phyloP scores from a whole-genome alignment of 495 filamentous ascomycete species.

The Hypoxylon fuscum region DNA sequence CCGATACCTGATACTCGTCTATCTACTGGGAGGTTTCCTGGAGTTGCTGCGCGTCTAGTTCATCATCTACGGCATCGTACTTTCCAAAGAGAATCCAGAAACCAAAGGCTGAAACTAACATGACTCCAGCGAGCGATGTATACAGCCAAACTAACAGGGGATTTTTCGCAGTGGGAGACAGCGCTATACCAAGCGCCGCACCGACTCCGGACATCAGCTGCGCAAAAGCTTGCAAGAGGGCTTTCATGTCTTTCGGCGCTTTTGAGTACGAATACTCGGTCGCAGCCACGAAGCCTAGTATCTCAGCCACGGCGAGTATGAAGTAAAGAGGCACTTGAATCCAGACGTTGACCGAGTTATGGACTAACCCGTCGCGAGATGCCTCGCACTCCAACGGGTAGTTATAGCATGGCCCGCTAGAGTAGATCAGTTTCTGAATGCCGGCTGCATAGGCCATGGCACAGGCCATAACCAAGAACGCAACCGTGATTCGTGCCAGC shows the following conservation, averaged over 20 bases:
- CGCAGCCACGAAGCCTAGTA: conserved; percentile 53
- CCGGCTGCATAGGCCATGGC: conserved; percentile 61
- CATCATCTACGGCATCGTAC: too few species aligned
- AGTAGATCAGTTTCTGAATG: conserved; percentile 59
- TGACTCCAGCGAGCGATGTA: background rate
- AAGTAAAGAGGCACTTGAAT: conserved; percentile 54
- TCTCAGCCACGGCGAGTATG: conserved; percentile 50
- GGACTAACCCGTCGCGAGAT: conserved; percentile 27
- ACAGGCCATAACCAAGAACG: conserved; percentile 53
- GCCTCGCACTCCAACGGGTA: conserved; percentile 50
- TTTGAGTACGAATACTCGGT: conserved; percentile 64
- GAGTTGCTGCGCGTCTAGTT: too few species aligned
- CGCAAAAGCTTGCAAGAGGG: conserved; percentile 42
- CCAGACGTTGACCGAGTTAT: conserved; percentile 51
- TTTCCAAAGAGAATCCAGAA: background rate
- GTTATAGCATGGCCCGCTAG: conserved; percentile 60
- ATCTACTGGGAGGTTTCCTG: too few species aligned
- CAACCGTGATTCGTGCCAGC: conserved; percentile 61
- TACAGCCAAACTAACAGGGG: conserved; percentile 60
- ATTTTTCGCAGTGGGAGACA: conserved; percentile 53
- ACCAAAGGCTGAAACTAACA: background rate
- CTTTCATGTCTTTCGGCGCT: conserved; percentile 52
- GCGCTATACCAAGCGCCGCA: conserved; percentile 52
- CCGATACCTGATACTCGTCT: too few species aligned
- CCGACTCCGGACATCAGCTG: conserved; percentile 54